Base-by-base conservation (phyloP, 805 yeast genomes). In the Schwanniomyces occidentalis region DNA sequence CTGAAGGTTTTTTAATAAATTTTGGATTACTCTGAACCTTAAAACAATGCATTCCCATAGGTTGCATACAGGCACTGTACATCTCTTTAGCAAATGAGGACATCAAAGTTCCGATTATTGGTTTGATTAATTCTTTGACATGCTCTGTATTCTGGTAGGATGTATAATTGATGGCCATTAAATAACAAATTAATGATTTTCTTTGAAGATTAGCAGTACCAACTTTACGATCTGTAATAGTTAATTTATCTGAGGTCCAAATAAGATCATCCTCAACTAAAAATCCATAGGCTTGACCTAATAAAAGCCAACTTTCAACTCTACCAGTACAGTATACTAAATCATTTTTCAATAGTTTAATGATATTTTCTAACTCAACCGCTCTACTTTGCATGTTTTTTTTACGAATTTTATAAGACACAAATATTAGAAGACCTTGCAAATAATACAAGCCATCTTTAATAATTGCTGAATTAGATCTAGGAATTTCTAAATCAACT, bases 161-260 rank as follows among this genome's bases (percentile, higher is more conserved):
- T 35, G 53, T 58, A 2, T 69, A 46, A 46, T 75, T 80, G 13
- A 80, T 61, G 0, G 95, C 89, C 85, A 84, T 82, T 15, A 81
- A 52, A 46, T 82, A 88, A 41, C 95, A 82, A 2, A 88, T 46
- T 2, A 91, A 56, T 0, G 95, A 71, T 48, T 74, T 82, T 38
- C 83, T 71, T 55, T 88, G 96, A 3, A 76, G 52, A 5, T 71
- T 58, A 0, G 89, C 87, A 0, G 88, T 82, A 0, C 61, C 55
- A 3, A 61, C 61, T 49, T 82, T 82, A 41, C 80, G 71, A 5
- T 84, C 93, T 0, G 69, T 51, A 0, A 75, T 68, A 33, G 81
- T 81, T 23, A 88, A 60, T 49, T 85, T 85, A 48, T 90, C 96
- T 0, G 95, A 80, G 1, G 91, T 85, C 95, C 96, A 88, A n/a